Evolutionary conservation across 2,329 filamentous ascomycete species (phyloP).

Genomic region (Calonectria hawksworthii): DNA sequence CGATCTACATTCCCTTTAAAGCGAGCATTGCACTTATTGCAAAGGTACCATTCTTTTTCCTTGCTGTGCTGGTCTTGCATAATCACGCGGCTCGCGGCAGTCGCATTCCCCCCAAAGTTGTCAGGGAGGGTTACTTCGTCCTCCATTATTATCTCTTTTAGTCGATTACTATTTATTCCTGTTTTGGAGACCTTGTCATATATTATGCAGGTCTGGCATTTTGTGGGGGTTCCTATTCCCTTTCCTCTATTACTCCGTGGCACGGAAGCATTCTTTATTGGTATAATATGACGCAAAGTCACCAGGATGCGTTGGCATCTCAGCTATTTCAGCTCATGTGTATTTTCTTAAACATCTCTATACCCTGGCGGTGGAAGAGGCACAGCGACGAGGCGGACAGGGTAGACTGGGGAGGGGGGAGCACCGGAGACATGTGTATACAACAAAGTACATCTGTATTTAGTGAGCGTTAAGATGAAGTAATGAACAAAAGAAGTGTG

Average conservation of each 20-base stretch:
- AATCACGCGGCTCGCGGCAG: conserved; percentile 38
- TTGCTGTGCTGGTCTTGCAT: conserved; percentile 20
- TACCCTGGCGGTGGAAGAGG: background rate
- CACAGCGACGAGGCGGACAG: background rate
- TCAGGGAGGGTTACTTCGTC: conserved; percentile 17
- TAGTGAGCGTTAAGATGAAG: background rate
- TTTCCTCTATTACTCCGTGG: conserved; percentile 12
- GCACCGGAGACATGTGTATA: background rate
- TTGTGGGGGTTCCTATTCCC: background rate
- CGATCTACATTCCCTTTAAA: conserved; percentile 30
- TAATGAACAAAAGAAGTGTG: conserved; percentile 5
- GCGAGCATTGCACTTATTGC: conserved; percentile 21
- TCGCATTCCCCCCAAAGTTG: conserved; percentile 32
- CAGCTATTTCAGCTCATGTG: conserved; percentile 9
- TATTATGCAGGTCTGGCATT: conserved; percentile 4
- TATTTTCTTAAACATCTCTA: background rate
- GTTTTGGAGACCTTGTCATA: background rate
- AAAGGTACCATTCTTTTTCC: conserved; percentile 21
- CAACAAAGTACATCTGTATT: background rate
- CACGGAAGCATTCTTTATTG: conserved; percentile 20
- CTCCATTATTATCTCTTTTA: conserved; percentile 15
- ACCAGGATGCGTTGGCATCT: background rate
- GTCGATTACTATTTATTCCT: background rate
- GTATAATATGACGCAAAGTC: conserved; percentile 18
- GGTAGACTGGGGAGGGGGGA: background rate